Conservation (phyloP, 371 early-diverging fungal species). For the Phascolomyces articulosus region DNA sequence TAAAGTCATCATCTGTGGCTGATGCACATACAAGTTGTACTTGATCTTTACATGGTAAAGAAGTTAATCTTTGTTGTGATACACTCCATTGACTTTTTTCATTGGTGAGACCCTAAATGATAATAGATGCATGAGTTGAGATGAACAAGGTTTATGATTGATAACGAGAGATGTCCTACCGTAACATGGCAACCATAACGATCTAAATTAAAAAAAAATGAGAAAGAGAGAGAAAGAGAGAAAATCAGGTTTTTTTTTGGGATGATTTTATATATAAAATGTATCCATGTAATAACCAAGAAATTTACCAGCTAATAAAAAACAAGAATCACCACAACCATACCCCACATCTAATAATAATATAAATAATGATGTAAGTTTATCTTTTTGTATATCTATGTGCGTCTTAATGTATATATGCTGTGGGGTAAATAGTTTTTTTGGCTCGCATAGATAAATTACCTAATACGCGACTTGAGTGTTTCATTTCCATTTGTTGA, state of each 20-base stretch:
- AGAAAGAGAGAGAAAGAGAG: no score
- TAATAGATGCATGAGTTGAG: no score
- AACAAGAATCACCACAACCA: slow-evolving; percentile 58
- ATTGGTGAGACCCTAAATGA: slow-evolving; percentile 47
- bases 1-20: slow-evolving; percentile 26
- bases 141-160: no score
- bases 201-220: slow-evolving; percentile 17
- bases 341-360: slow-evolving; percentile 46
- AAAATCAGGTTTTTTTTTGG: neutral
- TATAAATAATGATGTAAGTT: neutral
- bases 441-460: no score
- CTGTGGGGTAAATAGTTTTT: neutral
- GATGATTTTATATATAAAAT: neutral
- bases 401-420: no score
- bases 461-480: slow-evolving; percentile 30
- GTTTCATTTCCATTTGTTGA: slow-evolving; percentile 2
- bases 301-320: slow-evolving; percentile 36
- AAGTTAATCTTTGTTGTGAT: slow-evolving; percentile 18
- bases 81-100: slow-evolving; percentile 39
- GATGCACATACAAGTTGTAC: slow-evolving; percentile 33
- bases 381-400: no score
- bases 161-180: slow-evolving; percentile 20
- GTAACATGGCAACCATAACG: slow-evolving; percentile 26
- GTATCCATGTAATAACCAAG: no score
- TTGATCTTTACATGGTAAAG: slow-evolving; percentile 5